Conservation (phyloP, 2,329 filamentous ascomycete genomes). For the Xylaria sp. region DNA sequence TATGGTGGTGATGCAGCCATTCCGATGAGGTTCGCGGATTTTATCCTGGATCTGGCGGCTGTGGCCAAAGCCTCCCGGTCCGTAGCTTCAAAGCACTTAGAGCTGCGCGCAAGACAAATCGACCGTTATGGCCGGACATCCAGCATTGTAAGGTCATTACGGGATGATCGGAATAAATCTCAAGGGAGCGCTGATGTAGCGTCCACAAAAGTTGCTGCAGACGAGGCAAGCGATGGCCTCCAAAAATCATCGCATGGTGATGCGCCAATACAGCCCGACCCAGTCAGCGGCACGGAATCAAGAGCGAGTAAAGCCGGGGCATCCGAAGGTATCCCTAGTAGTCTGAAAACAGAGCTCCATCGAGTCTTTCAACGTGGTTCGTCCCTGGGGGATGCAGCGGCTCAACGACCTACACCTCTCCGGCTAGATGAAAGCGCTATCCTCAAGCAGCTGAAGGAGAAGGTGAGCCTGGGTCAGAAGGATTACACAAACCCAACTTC, state of each 20-base stretch:
- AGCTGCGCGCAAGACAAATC: slow-evolving; percentile 65
- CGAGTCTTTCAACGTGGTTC: slow-evolving; percentile 27
- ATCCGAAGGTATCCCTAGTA: neutral
- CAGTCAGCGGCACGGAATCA: slow-evolving; percentile 8
- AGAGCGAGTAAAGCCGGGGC: slow-evolving; percentile 6
- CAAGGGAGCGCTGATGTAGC: slow-evolving; percentile 1
- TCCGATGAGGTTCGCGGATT: slow-evolving; percentile 70
- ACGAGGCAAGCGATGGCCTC: slow-evolving; percentile 20
- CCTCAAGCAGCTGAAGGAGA: slow-evolving; percentile 38
- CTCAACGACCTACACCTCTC: slow-evolving; percentile 26
- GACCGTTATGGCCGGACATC: slow-evolving; percentile 61
- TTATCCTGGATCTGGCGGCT: slow-evolving; percentile 74
- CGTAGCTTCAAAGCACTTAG: slow-evolving; percentile 71
- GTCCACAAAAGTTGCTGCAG: slow-evolving; percentile 5
- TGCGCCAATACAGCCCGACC: slow-evolving; percentile 3
- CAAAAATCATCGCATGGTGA: slow-evolving; percentile 18
- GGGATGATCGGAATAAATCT: slow-evolving; percentile 35
- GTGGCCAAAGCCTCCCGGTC: slow-evolving; percentile 75
- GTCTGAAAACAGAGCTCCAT: slow-evolving; percentile 14
- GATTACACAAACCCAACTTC: slow-evolving; percentile 18
- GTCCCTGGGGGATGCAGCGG: slow-evolving; percentile 21
- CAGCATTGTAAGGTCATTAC: slow-evolving; percentile 54
- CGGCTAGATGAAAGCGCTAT: slow-evolving; percentile 42
- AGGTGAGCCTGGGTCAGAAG: slow-evolving; percentile 12
- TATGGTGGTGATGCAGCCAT: slow-evolving; percentile 30